Evolutionary conservation across 257 asterid genomes (phyloP), one percentile per base, ranked within the genome.

Genomic region (Lycium barbarum): DNA sequence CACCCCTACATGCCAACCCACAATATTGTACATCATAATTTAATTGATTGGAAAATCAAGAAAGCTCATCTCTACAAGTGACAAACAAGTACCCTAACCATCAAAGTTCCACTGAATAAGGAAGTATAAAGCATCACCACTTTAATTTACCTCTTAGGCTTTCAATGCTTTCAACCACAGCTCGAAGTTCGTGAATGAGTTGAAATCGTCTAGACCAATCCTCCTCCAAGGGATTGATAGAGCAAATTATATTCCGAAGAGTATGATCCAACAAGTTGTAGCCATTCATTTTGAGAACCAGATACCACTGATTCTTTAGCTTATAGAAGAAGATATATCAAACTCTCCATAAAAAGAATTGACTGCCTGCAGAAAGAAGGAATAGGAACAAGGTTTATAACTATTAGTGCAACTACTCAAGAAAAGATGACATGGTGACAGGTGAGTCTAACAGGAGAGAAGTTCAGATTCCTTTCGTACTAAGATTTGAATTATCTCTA

Each of bases 121-220:
- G 47, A 53, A 26, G 45, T 26, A 78, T 13, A 78, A 8, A 7
- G 65, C 43, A 78, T 53, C 49, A 78, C 26, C 15, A 33, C 80
- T 35, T 61, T 49, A 88, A 80, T 86, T 83, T 83, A 96, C 99
- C 99, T 92, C 98, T 93, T 55, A 95, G 91, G 87, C 91, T 95
- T 84, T 95, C 97, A 4, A 96, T 65, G 72, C 93, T 80, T 87
- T 84, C 91, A 76, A 91, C 90, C 87, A 91, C 88, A 36, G 89
- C 88, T 87, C 84, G 94, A 84, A 96, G 80, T 67, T 95, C 97
- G 8, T 86, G 14, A 83, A 95, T 91, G 40, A 93, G 84, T 45
- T 61, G 89, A 86, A 90, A 87, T 84, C 99, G 90, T 51, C 78
- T 36, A 11, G 85, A 6, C 98, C 98, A 95, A 86, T 96, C 99